phyloP scores from a whole-genome alignment of 73 alveolate species.

The Uronychia setigera region DNA sequence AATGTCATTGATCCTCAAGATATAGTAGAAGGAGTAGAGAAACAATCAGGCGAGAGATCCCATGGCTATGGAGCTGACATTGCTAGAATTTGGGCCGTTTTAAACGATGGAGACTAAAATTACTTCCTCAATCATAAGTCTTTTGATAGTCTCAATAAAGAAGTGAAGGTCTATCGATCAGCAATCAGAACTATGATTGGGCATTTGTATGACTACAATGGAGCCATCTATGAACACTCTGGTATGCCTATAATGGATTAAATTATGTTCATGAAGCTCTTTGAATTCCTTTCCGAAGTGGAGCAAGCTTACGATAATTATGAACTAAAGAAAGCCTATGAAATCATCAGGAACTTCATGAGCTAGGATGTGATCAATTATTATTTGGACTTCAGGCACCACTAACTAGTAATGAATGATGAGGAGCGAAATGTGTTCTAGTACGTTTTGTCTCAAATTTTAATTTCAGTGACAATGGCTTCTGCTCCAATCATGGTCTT shows the following conservation, averaged over 20 bases:
- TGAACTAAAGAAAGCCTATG: background rate
- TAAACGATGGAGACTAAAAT: constrained; percentile 48
- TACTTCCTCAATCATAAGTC: background rate
- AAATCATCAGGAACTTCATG: background rate
- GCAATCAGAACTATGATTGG: constrained; percentile 23
- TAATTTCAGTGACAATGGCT: background rate
- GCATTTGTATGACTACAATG: constrained; percentile 6
- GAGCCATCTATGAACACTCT: background rate
- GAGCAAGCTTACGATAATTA: background rate
- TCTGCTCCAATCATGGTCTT: background rate
- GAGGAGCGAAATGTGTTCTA: background rate
- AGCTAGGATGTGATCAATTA: background rate
- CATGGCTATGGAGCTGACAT: constrained; percentile 87
- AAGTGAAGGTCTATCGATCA: constrained; percentile 38
- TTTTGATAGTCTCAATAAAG: constrained; percentile 28
- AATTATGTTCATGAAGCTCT: background rate
- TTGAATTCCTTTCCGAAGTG: background rate
- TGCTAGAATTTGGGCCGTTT: constrained; percentile 71
- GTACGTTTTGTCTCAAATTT: background rate
- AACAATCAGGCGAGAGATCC: constrained; percentile 57
- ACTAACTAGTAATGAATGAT: background rate
- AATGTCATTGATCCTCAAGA: constrained; percentile 70
- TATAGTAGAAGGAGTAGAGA: constrained; percentile 70
- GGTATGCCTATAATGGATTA: constrained; percentile 5
- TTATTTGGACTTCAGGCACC: constrained; percentile 1